These are phyloP conservation scores for Henckelia pumila DNA, from an alignment of 257 asterid species.

Conservation along the genomic window DNA sequence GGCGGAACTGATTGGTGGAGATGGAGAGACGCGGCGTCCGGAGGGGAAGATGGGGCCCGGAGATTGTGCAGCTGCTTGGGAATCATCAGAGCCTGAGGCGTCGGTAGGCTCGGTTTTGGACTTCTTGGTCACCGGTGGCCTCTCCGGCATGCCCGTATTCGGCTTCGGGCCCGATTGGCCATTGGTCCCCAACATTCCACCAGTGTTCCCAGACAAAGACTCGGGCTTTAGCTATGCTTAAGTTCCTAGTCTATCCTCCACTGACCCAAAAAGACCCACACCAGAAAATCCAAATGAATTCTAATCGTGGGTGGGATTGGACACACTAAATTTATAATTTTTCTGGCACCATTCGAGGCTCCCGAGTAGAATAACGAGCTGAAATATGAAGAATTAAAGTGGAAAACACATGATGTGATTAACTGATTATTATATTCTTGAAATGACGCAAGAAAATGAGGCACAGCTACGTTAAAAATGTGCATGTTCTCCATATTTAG, in stretches of 20 bases:
- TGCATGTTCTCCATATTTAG: no score
- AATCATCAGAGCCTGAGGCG: slow-evolving; percentile 28
- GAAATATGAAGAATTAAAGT: no score
- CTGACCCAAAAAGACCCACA: not conserved
- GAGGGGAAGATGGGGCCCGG: slow-evolving; percentile 54
- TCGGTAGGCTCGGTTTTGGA: slow-evolving; percentile 38
- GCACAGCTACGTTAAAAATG: not conserved
- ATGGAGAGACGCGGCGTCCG: slow-evolving; percentile 56
- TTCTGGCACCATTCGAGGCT: no score
- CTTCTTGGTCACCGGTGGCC: slow-evolving; percentile 62
- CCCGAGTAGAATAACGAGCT: no score
- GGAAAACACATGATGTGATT: not conserved
- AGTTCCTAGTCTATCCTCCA: no score
- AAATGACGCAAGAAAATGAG: not conserved
- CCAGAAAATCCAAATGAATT: not conserved
- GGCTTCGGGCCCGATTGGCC: slow-evolving; percentile 34
- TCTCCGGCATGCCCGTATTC: slow-evolving; percentile 43
- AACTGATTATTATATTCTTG: no score
- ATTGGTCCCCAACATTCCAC: slow-evolving; percentile 39
- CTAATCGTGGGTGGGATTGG: no score
- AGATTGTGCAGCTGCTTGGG: slow-evolving; percentile 42
- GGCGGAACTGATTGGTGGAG: slow-evolving; percentile 32
- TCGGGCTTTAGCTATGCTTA: no score
- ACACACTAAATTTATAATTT: no score
- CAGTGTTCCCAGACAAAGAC: not conserved